A percentile compares a stretch with the other conserved stretches of the same genome.
These are phyloP conservation scores for carrot (Daucus carota) DNA, from an alignment of 129 eudicot genomes.

Conservation along the genomic window DH1_v3.0 NC_030387.2:32341501-32342000, in stretches of 20 bases:
- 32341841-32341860: neutral
- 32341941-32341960: neutral
- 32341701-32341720: slow-evolving; percentile 29
- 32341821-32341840: neutral
- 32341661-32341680: too few species aligned
- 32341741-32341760: slow-evolving; percentile 34
- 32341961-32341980: neutral
- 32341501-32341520: slow-evolving; percentile 15
- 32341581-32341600: slow-evolving; percentile 21
- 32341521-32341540: neutral
- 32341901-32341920: neutral
- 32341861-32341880: neutral
- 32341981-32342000: too few species aligned
- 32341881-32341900: neutral
- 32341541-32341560: neutral
- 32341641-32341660: slow-evolving; percentile 14
- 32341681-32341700: too few species aligned
- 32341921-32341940: too few species aligned
- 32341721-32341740: slow-evolving; percentile 22
- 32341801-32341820: neutral
- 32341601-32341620: slow-evolving; percentile 26
- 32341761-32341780: neutral
- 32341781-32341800: neutral
- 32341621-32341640: slow-evolving; percentile 23
- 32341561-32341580: neutral